phyloP scores from a whole-genome alignment of 148 eudicot species.

The Arctostaphylos glauca region DNA sequence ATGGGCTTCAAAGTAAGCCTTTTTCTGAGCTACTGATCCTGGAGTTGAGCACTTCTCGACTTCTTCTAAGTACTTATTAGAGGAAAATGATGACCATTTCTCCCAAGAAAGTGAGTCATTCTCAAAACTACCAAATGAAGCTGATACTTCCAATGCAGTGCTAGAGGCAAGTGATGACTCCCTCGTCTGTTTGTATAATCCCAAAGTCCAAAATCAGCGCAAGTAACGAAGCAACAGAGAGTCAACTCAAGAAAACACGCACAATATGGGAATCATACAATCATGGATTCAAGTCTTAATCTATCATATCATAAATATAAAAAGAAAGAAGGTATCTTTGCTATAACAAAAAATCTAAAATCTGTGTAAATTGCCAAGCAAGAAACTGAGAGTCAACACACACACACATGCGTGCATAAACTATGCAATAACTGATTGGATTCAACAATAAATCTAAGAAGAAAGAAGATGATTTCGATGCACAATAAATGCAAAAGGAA shows the following conservation, averaged over 20 bases:
- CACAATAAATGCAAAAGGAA: constrained; percentile 11
- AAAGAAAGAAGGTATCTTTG: not conserved
- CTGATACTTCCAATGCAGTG: constrained; percentile 54
- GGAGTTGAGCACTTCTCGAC: constrained; percentile 86
- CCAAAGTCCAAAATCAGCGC: constrained; percentile 22
- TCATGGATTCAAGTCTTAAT: not conserved
- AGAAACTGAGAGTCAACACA: constrained; percentile 10
- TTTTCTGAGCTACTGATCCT: constrained; percentile 95
- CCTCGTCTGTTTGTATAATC: constrained; percentile 63
- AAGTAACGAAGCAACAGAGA: constrained; percentile 16
- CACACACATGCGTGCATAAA: not conserved
- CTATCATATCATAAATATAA: constrained; percentile 11
- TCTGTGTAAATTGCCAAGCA: constrained; percentile 13
- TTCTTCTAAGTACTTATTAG: constrained; percentile 91
- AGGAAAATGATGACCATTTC: constrained; percentile 91
- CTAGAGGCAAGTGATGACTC: constrained; percentile 40
- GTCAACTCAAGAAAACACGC: constrained; percentile 7
- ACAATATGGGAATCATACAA: not conserved
- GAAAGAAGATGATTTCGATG: not conserved
- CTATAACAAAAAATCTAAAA: constrained; percentile 13
- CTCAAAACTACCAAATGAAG: constrained; percentile 92
- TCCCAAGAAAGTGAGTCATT: constrained; percentile 92
- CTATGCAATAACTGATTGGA: not conserved
- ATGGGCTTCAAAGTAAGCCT: constrained; percentile 95
- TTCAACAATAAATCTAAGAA: constrained; percentile 17